Conservation (phyloP, 371 early-diverging fungal species). For the Fennellomyces sp. region DNA sequence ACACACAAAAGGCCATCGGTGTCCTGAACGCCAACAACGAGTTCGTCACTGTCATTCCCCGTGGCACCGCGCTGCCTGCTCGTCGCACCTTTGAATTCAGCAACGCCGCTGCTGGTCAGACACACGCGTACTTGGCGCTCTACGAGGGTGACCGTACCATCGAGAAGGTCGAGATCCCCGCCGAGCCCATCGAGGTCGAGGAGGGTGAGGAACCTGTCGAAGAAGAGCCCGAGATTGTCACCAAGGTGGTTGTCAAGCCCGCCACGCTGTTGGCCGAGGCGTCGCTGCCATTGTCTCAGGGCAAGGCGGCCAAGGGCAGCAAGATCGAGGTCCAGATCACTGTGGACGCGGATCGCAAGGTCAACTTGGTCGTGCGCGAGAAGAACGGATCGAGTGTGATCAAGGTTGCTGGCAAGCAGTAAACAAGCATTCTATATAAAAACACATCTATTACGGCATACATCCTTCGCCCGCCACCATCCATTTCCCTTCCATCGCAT, state of each 20-base stretch:
- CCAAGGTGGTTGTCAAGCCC: slow-evolving; percentile 56
- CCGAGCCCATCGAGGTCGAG: slow-evolving; percentile 53
- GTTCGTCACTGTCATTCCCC: slow-evolving; percentile 79
- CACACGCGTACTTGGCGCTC: slow-evolving; percentile 79
- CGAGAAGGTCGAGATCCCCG: slow-evolving; percentile 63
- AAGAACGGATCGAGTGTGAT: slow-evolving; percentile 60
- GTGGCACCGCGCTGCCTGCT: slow-evolving; percentile 86
- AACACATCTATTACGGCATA: neutral
- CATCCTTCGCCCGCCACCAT: neutral
- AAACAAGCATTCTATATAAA: neutral
- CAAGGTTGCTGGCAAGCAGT: slow-evolving; percentile 35
- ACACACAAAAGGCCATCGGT: slow-evolving; percentile 80
- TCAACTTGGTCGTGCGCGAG: slow-evolving; percentile 59
- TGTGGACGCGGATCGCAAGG: slow-evolving; percentile 54
- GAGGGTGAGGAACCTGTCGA: slow-evolving; percentile 57
- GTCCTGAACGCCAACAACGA: slow-evolving; percentile 71
- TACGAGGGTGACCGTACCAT: slow-evolving; percentile 75
- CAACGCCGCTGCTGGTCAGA: slow-evolving; percentile 67
- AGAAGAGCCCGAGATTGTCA: slow-evolving; percentile 53
- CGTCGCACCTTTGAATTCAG: slow-evolving; percentile 78
- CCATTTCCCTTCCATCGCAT: neutral
- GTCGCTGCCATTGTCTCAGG: slow-evolving; percentile 55
- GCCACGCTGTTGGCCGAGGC: slow-evolving; percentile 60
- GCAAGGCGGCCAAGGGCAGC: slow-evolving; percentile 48
- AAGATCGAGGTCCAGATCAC: slow-evolving; percentile 66